phyloP scores from a whole-genome alignment of 441 rosid genomes.

The Gossypium gossypioides region DNA sequence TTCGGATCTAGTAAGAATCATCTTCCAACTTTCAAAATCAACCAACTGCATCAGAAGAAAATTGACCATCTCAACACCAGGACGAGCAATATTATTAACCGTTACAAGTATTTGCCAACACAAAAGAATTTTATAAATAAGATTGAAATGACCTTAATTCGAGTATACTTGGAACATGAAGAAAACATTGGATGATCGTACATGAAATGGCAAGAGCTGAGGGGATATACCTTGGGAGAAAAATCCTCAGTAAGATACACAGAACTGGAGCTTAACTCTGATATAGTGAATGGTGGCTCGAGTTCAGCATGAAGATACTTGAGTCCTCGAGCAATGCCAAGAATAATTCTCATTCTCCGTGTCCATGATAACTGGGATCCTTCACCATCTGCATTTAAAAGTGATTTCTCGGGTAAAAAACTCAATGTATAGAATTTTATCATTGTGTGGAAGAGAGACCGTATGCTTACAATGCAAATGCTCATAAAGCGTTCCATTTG shows the following conservation, averaged over 20 bases:
- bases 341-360: slow-evolving; percentile 74
- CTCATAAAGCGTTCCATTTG: slow-evolving; percentile 88
- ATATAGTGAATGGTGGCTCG: slow-evolving; percentile 82
- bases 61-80: neutral
- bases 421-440: slow-evolving; percentile 6
- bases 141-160: neutral
- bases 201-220: neutral
- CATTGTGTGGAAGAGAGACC: neutral
- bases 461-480: slow-evolving; percentile 81
- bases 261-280: slow-evolving; percentile 77
- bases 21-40: slow-evolving; percentile 96
- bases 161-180: too few species aligned
- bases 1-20: slow-evolving; percentile 74
- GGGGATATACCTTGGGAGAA: slow-evolving; percentile 69
- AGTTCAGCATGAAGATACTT: slow-evolving; percentile 82
- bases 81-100: neutral
- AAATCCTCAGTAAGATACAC: slow-evolving; percentile 94
- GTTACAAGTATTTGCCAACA: neutral
- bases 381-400: slow-evolving; percentile 61
- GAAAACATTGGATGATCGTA: neutral
- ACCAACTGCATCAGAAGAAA: slow-evolving; percentile 52
- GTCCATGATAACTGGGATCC: slow-evolving; percentile 81
- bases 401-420: slow-evolving; percentile 16
- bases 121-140: neutral
- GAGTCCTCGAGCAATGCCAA: slow-evolving; percentile 88